Evolutionary conservation across 2,329 filamentous ascomycete species (phyloP).

Genomic region (Pyrenophora seminiperda): DNA sequence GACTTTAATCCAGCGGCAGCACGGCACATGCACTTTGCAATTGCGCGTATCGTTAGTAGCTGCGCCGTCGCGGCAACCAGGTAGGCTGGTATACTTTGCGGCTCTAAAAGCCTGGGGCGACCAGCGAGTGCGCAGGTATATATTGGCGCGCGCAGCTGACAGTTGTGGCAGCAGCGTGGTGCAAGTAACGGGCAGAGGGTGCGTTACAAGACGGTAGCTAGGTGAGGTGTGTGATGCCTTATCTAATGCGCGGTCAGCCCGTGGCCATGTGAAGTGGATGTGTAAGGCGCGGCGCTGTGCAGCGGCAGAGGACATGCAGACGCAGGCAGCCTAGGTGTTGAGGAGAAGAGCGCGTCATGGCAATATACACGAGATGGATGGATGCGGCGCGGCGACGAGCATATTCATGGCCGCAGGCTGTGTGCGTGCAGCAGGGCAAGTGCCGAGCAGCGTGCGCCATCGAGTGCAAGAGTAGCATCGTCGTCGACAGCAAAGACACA

Average conservation of each 20-base stretch:
- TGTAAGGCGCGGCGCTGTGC: conserved; percentile 7
- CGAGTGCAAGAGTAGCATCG: too few relatives aligned
- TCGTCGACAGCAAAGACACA: neutral
- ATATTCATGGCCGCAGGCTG: neutral
- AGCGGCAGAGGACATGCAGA: conserved; percentile 1
- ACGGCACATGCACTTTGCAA: conserved; percentile 40
- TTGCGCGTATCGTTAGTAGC: conserved; percentile 30
- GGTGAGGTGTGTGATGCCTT: conserved; percentile 31
- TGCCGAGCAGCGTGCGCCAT: neutral
- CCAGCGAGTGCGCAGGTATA: conserved; percentile 27
- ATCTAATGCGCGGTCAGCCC: conserved; percentile 21
- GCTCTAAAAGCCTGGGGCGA: conserved; percentile 27
- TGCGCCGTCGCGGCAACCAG: conserved; percentile 33
- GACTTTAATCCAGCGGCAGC: conserved; percentile 41
- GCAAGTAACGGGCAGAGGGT: conserved; percentile 26
- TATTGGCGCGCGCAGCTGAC: conserved; percentile 41
- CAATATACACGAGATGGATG: too few relatives aligned
- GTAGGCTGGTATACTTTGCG: conserved; percentile 19
- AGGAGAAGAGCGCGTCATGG: neutral
- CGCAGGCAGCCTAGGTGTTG: neutral
- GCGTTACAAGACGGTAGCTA: conserved; percentile 27
- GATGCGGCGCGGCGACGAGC: too few relatives aligned
- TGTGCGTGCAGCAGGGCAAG: neutral
- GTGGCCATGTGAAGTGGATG: conserved; percentile 32
- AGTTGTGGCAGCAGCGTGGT: conserved; percentile 20